Evolutionary conservation across 2,329 filamentous ascomycete genomes (phyloP).

Genomic region (Colletotrichum musicola): DNA sequence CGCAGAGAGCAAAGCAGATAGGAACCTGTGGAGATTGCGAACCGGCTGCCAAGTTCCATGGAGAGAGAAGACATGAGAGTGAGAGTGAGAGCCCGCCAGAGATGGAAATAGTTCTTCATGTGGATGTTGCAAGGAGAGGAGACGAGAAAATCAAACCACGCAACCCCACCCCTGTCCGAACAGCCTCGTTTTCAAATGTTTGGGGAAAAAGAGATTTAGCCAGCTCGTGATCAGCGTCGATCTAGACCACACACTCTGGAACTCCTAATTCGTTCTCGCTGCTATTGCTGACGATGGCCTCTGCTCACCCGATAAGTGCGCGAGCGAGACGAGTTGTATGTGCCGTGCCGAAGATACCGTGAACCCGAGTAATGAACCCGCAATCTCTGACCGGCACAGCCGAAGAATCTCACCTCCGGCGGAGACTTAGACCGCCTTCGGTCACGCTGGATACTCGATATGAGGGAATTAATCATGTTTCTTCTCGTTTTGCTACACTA

Average conservation of each 20-base stretch:
- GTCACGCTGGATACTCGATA: neutral
- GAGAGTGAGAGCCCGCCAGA: too few relatives aligned
- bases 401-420: conserved; percentile 2
- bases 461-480: conserved; percentile 1
- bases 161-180: too few relatives aligned
- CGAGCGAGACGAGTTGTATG: too few relatives aligned
- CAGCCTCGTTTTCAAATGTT: neutral
- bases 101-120: too few relatives aligned
- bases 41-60: too few relatives aligned
- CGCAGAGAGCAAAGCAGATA: too few relatives aligned
- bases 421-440: neutral
- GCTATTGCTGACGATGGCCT: conserved; percentile 4
- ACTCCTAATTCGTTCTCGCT: neutral
- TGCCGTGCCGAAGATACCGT: too few relatives aligned
- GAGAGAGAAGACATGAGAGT: too few relatives aligned
- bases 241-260: neutral
- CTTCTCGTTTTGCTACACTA: neutral
- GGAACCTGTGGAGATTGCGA: too few relatives aligned
- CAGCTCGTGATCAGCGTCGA: neutral
- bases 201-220: neutral
- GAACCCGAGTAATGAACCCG: conserved; percentile 11
- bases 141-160: too few relatives aligned
- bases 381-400: conserved; percentile 4
- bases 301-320: neutral
- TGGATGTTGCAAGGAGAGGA: too few relatives aligned